Evolutionary conservation across 192 early-diverging fungal species (phyloP).

Genomic region (Coemansia sp.): DNA sequence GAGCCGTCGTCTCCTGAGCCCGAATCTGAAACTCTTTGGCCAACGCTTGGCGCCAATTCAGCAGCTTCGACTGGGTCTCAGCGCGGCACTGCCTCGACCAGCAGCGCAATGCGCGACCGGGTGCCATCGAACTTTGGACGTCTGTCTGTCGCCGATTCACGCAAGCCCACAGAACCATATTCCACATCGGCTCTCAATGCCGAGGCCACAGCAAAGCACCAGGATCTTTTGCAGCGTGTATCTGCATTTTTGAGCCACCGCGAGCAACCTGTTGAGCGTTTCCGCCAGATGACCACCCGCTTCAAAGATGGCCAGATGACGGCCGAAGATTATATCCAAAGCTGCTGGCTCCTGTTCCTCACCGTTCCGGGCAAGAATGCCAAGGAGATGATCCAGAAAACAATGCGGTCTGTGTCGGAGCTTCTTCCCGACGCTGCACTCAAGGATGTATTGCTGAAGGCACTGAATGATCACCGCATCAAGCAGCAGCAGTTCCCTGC

Average conservation of each 20-base stretch:
- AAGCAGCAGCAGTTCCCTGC: constrained; percentile 53
- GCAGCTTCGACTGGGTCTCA: not conserved
- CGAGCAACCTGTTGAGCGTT: constrained; percentile 46
- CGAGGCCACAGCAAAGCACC: constrained; percentile 29
- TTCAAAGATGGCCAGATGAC: constrained; percentile 28
- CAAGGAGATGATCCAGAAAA: constrained; percentile 52
- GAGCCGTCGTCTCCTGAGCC: constrained; percentile 18
- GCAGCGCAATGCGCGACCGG: constrained; percentile 7
- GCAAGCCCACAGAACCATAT: not conserved
- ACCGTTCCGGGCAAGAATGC: constrained; percentile 48
- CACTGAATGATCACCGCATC: constrained; percentile 30
- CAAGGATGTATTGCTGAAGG: constrained; percentile 22
- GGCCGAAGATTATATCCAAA: constrained; percentile 41
- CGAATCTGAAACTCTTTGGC: constrained; percentile 30
- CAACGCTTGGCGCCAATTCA: constrained; percentile 25
- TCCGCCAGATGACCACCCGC: constrained; percentile 41
- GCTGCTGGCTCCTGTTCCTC: constrained; percentile 49
- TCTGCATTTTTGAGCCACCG: constrained; percentile 51
- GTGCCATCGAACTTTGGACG: constrained; percentile 31
- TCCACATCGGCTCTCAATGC: not conserved
- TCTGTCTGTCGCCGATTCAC: constrained; percentile 3
- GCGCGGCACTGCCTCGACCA: not conserved
- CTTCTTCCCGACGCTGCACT: constrained; percentile 27
- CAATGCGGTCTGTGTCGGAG: constrained; percentile 27
- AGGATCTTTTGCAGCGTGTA: constrained; percentile 46